Percentiles rank a stretch among this genome's conserved stretches.
Evolutionary conservation across 371 early-diverging fungal species (phyloP).

Genomic region (Zancudomyces culisetae): DNA sequence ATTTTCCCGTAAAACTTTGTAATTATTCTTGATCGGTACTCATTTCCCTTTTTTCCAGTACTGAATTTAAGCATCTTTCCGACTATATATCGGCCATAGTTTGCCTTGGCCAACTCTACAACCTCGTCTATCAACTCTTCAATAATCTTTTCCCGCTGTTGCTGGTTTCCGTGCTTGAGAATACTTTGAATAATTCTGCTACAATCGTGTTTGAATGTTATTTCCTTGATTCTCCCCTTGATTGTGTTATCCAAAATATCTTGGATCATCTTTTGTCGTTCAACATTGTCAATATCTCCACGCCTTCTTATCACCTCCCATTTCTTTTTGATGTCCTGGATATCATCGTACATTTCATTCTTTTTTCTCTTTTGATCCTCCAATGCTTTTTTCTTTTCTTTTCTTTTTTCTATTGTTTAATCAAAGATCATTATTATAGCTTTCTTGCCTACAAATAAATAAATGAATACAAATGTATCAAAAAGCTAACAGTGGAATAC

Average conservation of each 20-base stretch:
- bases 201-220: slow-evolving; percentile 90
- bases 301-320: slow-evolving; percentile 78
- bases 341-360: slow-evolving; percentile 50
- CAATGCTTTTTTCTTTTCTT: slow-evolving; percentile 37
- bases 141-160: slow-evolving; percentile 62
- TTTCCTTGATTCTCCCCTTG: slow-evolving; percentile 64
- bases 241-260: slow-evolving; percentile 64
- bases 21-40: slow-evolving; percentile 46
- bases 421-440: too few species aligned
- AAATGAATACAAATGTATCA: too few species aligned
- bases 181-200: slow-evolving; percentile 74
- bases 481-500: too few species aligned
- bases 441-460: too few species aligned
- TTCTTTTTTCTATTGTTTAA: too few species aligned
- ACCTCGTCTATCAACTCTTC: slow-evolving; percentile 58
- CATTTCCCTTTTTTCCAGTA: neutral
- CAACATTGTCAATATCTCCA: slow-evolving; percentile 37
- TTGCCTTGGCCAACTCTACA: slow-evolving; percentile 48
- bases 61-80: slow-evolving; percentile 68
- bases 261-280: slow-evolving; percentile 43
- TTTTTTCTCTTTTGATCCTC: slow-evolving; percentile 45
- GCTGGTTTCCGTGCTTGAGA: slow-evolving; percentile 65
- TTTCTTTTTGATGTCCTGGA: slow-evolving; percentile 48
- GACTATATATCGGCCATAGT: slow-evolving; percentile 81
- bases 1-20: slow-evolving; percentile 65